Evolutionary conservation across 2,329 filamentous ascomycete species (phyloP), one percentile per base, ranked within the genome.

Genomic region (Incumbomyces lentus): DNA sequence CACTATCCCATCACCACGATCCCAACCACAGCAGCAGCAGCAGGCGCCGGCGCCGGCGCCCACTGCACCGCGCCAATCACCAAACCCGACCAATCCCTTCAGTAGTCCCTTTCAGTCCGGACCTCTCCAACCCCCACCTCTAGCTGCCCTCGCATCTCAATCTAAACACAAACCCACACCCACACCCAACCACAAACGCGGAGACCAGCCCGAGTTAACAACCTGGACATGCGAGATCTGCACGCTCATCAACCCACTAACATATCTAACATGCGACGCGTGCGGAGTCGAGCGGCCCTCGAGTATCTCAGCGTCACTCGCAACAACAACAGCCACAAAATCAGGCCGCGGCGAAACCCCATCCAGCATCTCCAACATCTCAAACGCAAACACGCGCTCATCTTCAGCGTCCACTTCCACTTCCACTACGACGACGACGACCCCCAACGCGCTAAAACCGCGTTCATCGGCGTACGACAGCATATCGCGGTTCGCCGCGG

Each of bases 201-300:
- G 8, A 26, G 5, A 26, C 8, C 22, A 26, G 22, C 22, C 59
- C 29, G 62, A 65, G 37, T 59, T 62, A 13, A 58, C 67, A 44
- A 65, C 71, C 35, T 82, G 79, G 79, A 68, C 70, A 18, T 82
- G 79, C 57, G 67, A 72, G 10, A 68, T 73, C 49, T 82, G 79
- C 62, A 82, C 79, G 0, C 71, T 81, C 32, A 69, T 76, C 49
- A 82, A 82, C 50, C 73, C 76, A 1, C 56, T 74, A n/a, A 70
- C 71, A 19, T 78, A 72, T 53, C 69, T 81, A 10, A 70, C 71
- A 37, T 82, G 79, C 60, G 78, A 78, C 49, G 78, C 72, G 2
- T 82, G 79, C 55, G 70, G 68, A 6, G 63, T 72, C 2, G 77
- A 81, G 55, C 68, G 76, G 44, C 72, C 76, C 0, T 63, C 45